These are phyloP conservation scores for Pseudisothecium myosuroides DNA, from an alignment of 225 moss, liverwort and hornwort species.

Conservation along the genomic window DNA sequence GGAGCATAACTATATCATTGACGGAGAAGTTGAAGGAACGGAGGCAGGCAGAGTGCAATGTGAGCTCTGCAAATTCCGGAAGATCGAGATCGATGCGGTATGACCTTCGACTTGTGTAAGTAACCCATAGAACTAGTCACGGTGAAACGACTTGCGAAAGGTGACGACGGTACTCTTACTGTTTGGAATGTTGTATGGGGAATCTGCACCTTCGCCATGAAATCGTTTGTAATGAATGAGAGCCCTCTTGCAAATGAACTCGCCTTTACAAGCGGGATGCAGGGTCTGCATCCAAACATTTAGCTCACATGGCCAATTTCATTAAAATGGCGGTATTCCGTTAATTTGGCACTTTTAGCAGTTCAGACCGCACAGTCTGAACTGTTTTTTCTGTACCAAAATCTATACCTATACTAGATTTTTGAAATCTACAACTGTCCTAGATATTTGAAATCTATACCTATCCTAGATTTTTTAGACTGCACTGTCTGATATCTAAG, in stretches of 20 bases:
- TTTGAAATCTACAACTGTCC: too few relatives aligned
- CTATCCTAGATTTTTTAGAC: too few relatives aligned
- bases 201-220: not conserved
- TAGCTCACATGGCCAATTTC: too few relatives aligned
- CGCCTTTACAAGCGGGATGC: not conserved
- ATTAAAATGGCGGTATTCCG: too few relatives aligned
- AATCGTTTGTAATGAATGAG: not conserved
- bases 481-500: too few relatives aligned
- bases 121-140: not conserved
- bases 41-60: not conserved
- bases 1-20: not conserved
- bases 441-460: too few relatives aligned
- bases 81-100: not conserved
- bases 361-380: too few relatives aligned
- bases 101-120: not conserved
- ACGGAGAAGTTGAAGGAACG: not conserved
- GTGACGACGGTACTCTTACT: too few relatives aligned
- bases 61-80: not conserved
- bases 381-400: too few relatives aligned
- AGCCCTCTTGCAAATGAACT: not conserved
- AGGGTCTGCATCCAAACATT: too few relatives aligned
- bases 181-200: not conserved
- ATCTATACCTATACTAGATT: too few relatives aligned
- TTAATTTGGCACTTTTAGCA: too few relatives aligned
- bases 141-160: not conserved